Percentiles rank a stretch among this genome's conserved stretches.
phyloP scores from a whole-genome alignment of 129 eudicot genomes.

The Flaveria robusta region DNA sequence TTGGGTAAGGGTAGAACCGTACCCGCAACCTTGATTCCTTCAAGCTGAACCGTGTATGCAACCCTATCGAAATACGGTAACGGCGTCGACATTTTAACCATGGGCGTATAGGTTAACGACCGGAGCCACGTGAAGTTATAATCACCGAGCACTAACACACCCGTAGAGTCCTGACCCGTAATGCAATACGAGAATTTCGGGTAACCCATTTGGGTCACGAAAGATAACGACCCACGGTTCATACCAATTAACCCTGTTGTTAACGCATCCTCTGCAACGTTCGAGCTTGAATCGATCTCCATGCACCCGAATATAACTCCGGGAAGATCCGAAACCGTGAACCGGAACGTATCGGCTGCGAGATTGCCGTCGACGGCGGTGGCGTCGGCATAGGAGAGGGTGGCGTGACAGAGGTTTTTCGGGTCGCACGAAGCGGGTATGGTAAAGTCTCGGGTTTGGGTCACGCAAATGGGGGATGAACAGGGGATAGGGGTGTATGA shows the following conservation, averaged over 20 bases:
- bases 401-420: conserved; percentile 71
- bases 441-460: conserved; percentile 71
- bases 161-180: conserved; percentile 70
- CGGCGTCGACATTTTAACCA: conserved; percentile 62
- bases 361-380: conserved; percentile 84
- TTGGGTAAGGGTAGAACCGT: conserved; percentile 67
- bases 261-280: conserved; percentile 48
- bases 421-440: conserved; percentile 85
- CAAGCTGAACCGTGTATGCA: conserved; percentile 75
- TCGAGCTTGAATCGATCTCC: conserved; percentile 61
- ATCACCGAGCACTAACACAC: conserved; percentile 67
- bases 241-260: conserved; percentile 78
- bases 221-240: conserved; percentile 85
- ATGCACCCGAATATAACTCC: conserved; percentile 77
- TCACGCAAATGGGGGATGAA: conserved; percentile 58
- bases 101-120: conserved; percentile 66
- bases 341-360: conserved; percentile 57
- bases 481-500: conserved; percentile 63
- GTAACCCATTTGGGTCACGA: conserved; percentile 69
- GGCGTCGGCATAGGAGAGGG: conserved; percentile 74
- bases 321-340: conserved; percentile 50
- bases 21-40: conserved; percentile 69
- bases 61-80: conserved; percentile 75
- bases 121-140: conserved; percentile 48
- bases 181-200: conserved; percentile 84